These are phyloP conservation scores for Annulohypoxylon nitens DNA, from an alignment of 495 filamentous ascomycete genomes.

Conservation along the genomic window DNA sequence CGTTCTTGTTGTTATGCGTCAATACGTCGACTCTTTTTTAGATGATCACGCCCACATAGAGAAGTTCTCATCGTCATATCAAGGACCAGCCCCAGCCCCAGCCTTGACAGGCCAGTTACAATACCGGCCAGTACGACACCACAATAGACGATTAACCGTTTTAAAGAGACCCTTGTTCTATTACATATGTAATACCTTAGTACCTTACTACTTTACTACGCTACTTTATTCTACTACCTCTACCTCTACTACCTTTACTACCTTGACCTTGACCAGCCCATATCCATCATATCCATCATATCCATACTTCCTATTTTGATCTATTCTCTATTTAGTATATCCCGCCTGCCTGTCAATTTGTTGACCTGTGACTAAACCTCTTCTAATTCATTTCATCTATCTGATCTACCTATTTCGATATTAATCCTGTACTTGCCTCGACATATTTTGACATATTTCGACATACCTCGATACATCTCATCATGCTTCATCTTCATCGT, in stretches of 20 bases:
- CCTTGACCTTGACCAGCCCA: conserved; percentile 11
- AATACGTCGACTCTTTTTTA: conserved; percentile 29
- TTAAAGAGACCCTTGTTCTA: conserved; percentile 10
- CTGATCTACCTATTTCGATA: conserved; percentile 9
- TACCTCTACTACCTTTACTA: not conserved
- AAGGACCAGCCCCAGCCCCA: not conserved
- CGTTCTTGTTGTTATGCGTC: conserved; percentile 26
- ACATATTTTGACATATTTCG: no score
- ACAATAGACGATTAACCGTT: not conserved
- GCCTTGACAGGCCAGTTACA: not conserved
- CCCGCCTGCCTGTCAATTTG: conserved; percentile 20
- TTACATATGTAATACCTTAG: no score
- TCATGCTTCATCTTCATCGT: conserved; percentile 8
- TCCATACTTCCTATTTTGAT: conserved; percentile 39
- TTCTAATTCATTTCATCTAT: conserved; percentile 16
- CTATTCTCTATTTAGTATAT: conserved; percentile 22
- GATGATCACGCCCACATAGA: conserved; percentile 34
- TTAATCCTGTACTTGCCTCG: conserved; percentile 17
- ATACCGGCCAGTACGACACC: no score
- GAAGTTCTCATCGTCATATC: conserved; percentile 39
- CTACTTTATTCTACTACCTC: conserved; percentile 1
- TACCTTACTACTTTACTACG: no score
- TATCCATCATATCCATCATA: not conserved
- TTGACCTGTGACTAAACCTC: conserved; percentile 34
- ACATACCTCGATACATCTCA: not conserved